Evolutionary conservation across 352 stramenopile species (phyloP).

Genomic region (Pythium dissotocum): DNA sequence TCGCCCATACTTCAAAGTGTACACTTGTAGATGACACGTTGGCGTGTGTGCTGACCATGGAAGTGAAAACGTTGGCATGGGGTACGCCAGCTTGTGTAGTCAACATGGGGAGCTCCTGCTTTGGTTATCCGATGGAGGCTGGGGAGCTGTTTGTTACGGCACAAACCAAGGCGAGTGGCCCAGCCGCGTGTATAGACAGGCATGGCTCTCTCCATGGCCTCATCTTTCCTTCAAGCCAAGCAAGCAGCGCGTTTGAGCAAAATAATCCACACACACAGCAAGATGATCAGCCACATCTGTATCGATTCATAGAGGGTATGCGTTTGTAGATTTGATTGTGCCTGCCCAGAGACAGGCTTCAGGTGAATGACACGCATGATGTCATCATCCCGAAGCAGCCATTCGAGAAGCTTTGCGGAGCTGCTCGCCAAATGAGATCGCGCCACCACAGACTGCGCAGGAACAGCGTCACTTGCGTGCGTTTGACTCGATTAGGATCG

Average conservation of each 20-base stretch:
- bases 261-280: not conserved
- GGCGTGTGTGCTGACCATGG: not conserved
- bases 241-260: not conserved
- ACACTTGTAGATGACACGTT: constrained; percentile 5
- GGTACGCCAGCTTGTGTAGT: not conserved
- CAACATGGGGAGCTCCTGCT: not conserved
- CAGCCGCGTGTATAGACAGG: constrained; percentile 2
- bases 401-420: constrained; percentile 21
- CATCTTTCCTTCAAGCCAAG: not conserved
- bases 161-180: not conserved
- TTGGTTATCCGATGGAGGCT: not conserved
- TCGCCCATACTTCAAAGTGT: not conserved
- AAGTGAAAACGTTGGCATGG: not conserved
- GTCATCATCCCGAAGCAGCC: constrained; percentile 28
- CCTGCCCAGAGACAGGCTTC: constrained; percentile 10
- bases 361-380: constrained; percentile 28
- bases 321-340: not conserved
- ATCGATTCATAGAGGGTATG: not conserved
- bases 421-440: constrained; percentile 15
- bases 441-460: constrained; percentile 5
- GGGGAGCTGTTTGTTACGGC: not conserved
- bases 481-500: not conserved
- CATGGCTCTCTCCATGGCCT: not conserved
- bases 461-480: not conserved
- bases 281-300: not conserved